Evolutionary conservation across 2,329 filamentous ascomycete genomes (phyloP).

Genomic region (Exophiala spinifera): DNA sequence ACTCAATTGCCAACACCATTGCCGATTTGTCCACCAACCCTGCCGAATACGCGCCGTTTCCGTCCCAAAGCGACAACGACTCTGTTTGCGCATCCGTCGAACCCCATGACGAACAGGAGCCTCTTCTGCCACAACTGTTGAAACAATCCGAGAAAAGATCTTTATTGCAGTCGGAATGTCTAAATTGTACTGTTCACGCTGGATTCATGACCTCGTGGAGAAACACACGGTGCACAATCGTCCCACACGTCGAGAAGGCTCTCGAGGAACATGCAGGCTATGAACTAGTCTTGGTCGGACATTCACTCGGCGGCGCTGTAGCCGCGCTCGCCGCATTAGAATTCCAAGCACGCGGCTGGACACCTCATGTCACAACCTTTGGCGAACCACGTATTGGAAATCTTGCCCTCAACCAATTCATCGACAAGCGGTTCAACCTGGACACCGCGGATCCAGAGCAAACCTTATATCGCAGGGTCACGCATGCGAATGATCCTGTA

Average conservation of each 20-base stretch:
- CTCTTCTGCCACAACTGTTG: conserved; percentile 20
- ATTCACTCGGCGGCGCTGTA: conserved; percentile 89
- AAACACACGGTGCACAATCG: conserved; percentile 65
- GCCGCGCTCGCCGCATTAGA: conserved; percentile 84
- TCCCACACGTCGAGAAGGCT: conserved; percentile 63
- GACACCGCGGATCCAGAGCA: conserved; percentile 24
- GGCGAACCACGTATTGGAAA: conserved; percentile 74
- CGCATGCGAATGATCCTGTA: conserved; percentile 82
- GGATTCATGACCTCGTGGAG: conserved; percentile 87
- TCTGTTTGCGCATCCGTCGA: conserved; percentile 22
- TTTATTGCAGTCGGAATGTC: conserved; percentile 54
- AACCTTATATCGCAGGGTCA: conserved; percentile 68
- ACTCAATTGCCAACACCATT: conserved; percentile 88
- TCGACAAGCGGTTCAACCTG: conserved; percentile 54
- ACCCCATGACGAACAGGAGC: conserved; percentile 10
- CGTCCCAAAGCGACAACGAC: conserved; percentile 44
- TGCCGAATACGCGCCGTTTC: conserved; percentile 88
- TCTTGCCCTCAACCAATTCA: conserved; percentile 49
- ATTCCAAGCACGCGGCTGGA: conserved; percentile 71
- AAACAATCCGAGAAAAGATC: conserved; percentile 25
- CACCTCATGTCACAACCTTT: conserved; percentile 80
- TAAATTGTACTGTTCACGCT: conserved; percentile 86
- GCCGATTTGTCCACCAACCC: conserved; percentile 85
- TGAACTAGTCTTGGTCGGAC: conserved; percentile 74
- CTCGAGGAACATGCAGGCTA: conserved; percentile 65